Conservation (phyloP, 176 grass and related monocot genomes). For the Phoenix roebelenii region DNA sequence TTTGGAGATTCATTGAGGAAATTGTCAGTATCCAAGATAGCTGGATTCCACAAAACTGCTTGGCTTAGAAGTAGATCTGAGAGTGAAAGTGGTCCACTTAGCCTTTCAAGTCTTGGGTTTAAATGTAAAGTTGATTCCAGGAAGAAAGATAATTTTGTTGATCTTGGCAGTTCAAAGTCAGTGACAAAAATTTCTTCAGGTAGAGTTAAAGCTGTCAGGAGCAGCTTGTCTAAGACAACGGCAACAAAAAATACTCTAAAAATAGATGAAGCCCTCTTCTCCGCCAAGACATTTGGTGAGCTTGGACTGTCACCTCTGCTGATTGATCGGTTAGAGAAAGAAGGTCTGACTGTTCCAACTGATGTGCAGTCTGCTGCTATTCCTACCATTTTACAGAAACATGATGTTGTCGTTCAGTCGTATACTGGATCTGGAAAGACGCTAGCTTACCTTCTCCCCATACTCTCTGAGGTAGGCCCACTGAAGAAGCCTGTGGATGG, state of each 20-base stretch:
- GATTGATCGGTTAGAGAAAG: slow-evolving; percentile 44
- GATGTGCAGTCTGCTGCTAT: slow-evolving; percentile 82
- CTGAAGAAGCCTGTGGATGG: slow-evolving; percentile 39
- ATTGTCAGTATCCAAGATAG: slow-evolving; percentile 22
- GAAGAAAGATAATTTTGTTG: slow-evolving; percentile 39
- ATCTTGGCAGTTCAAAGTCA: slow-evolving; percentile 22
- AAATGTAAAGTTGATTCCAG: slow-evolving; percentile 17
- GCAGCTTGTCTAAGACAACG: not conserved
- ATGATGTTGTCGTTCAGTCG: slow-evolving; percentile 78
- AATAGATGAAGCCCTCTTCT: slow-evolving; percentile 77
- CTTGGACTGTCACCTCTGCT: slow-evolving; percentile 71
- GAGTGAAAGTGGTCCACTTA: slow-evolving; percentile 21
- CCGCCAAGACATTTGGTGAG: slow-evolving; percentile 70
- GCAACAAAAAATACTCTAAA: slow-evolving; percentile 34
- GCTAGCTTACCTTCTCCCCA: slow-evolving; percentile 72
- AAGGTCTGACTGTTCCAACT: slow-evolving; percentile 59
- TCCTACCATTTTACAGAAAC: slow-evolving; percentile 62
- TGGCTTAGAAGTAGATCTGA: slow-evolving; percentile 17
- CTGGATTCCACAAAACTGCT: slow-evolving; percentile 37
- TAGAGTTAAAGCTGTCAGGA: slow-evolving; percentile 22
- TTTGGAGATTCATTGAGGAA: slow-evolving; percentile 40
- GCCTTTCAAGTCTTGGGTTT: slow-evolving; percentile 48
- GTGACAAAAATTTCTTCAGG: slow-evolving; percentile 26
- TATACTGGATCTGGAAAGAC: slow-evolving; percentile 90
- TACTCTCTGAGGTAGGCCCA: slow-evolving; percentile 75